These are phyloP conservation scores for Phaffomyces thermotolerans DNA, from an alignment of 805 yeast species.

Conservation along the genomic window DNA sequence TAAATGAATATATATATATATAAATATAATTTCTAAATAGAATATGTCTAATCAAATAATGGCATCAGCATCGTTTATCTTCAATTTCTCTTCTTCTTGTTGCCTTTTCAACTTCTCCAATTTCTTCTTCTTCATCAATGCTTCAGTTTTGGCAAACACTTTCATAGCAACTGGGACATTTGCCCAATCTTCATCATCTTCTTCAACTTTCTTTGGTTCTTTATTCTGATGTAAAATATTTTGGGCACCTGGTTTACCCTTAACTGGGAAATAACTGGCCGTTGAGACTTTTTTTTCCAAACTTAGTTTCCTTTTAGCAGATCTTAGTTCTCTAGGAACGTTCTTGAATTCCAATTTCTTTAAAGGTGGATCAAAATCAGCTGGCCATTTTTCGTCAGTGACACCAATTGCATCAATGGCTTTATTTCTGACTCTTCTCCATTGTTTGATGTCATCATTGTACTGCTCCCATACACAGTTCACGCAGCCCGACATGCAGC, in stretches of 20 bases:
- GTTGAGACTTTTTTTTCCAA: conserved; percentile 21
- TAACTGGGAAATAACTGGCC: conserved; percentile 28
- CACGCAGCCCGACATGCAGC: conserved; percentile 96
- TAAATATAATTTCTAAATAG: no score
- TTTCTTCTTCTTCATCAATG: conserved; percentile 24
- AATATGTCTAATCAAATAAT: no score
- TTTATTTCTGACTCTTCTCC: conserved; percentile 53
- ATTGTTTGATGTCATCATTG: conserved; percentile 79
- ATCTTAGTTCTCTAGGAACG: conserved; percentile 33
- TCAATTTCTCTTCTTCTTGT: neutral
- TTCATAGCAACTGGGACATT: conserved; percentile 69
- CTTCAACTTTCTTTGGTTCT: conserved; percentile 17
- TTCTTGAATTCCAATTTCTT: conserved; percentile 33
- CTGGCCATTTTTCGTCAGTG: conserved; percentile 53
- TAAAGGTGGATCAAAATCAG: conserved; percentile 53
- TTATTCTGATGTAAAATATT: conserved; percentile 18
- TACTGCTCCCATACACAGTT: conserved; percentile 96
- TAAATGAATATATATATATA: neutral
- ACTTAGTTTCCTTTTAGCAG: conserved; percentile 19
- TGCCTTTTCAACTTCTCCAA: conserved; percentile 8
- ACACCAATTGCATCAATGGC: conserved; percentile 49
- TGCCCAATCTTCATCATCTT: conserved; percentile 40
- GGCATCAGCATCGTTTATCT: neutral
- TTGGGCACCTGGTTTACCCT: conserved; percentile 26
- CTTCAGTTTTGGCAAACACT: conserved; percentile 82